phyloP scores from a whole-genome alignment of 2,329 filamentous ascomycete genomes.

The Hymenoscyphus scutula region DNA sequence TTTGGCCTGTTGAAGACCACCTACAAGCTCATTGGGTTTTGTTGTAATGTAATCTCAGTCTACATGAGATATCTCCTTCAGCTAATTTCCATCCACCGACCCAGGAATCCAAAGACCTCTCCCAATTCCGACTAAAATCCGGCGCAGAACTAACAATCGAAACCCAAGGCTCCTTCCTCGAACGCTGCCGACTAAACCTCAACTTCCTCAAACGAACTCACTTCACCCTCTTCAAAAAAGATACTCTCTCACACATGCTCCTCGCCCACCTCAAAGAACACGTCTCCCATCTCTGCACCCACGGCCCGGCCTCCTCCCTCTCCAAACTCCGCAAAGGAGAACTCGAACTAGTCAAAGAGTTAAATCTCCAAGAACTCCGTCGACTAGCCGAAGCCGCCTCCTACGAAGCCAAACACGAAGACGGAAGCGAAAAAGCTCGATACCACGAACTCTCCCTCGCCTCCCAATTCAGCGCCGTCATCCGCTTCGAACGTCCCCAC shows the following conservation, averaged over 20 bases:
- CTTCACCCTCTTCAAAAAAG: conserved; percentile 28
- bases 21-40: too few relatives aligned
- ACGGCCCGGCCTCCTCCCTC: conserved; percentile 25
- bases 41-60: too few relatives aligned
- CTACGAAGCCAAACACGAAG: conserved; percentile 25
- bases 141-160: conserved; percentile 28
- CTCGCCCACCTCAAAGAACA: conserved; percentile 28
- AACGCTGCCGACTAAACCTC: conserved; percentile 28
- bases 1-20: too few relatives aligned
- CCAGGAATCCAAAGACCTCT: conserved; percentile 30
- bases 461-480: conserved; percentile 28
- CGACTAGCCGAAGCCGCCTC: conserved; percentile 25
- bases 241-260: conserved; percentile 22
- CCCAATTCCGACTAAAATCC: conserved; percentile 22
- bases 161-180: conserved; percentile 27
- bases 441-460: conserved; percentile 27
- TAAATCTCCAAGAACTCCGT: conserved; percentile 23
- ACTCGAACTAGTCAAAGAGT: conserved; percentile 25
- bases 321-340: conserved; percentile 27
- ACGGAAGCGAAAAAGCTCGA: conserved; percentile 10
- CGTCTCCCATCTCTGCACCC: conserved; percentile 23
- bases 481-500: conserved; percentile 28
- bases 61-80: too few relatives aligned
- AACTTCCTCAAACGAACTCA: conserved; percentile 29
- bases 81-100: neutral